Evolutionary conservation across 1,139 yeast genomes (phyloP), one percentile per base, ranked within the genome.

Genomic region (Candida pseudocylindracea): DNA sequence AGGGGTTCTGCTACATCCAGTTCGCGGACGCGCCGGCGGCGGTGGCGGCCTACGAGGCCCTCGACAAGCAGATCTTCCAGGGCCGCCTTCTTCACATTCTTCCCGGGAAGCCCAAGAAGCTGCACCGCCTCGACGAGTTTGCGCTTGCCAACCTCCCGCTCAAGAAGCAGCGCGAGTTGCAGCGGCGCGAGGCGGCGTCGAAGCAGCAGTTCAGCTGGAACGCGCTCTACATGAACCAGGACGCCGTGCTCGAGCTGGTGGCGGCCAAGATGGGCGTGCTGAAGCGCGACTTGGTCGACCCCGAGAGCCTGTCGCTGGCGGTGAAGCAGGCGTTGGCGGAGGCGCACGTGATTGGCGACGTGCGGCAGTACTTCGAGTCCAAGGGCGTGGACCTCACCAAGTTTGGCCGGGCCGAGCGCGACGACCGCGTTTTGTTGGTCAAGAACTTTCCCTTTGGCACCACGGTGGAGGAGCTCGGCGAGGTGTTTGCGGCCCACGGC

Each of bases 261-360:
- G 95, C 98, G 1, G 53, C 68, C 12, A 74, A 74, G 43, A 55
- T 91, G 54, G 96, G 96, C 6, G 62, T 91, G 33, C 51, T 72
- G 26, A 91, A 88, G 48, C 62, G 91, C 3, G 83, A 81, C 38
- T 63, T 88, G 45, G 67, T 88, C 38, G 91, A 88, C 49, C 92
- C 94, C 1, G 76, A 80, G 42, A 78, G 73, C 41, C 67, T 93
- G 5, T 73, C 65, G 40, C 78, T 93, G 33, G 95, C 93, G 1
- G 96, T 88, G n/a, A 81, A 83, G 46, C 96, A 85, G 51, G 96
- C 98, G 0, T 64, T 88, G 40, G 98, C 99, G 0, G 99, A 88
- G 55, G 93, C 96, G 1, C 88, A 83, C 46, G 93, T 85, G 15
- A 74, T 88, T 45, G 91, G 88, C 31, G 91, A 78, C 50, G 93